Percentiles rank a stretch among this genome's conserved stretches.
Evolutionary conservation across 805 yeast species (phyloP).

Genomic region (Zygosaccharomyces rouxii): DNA sequence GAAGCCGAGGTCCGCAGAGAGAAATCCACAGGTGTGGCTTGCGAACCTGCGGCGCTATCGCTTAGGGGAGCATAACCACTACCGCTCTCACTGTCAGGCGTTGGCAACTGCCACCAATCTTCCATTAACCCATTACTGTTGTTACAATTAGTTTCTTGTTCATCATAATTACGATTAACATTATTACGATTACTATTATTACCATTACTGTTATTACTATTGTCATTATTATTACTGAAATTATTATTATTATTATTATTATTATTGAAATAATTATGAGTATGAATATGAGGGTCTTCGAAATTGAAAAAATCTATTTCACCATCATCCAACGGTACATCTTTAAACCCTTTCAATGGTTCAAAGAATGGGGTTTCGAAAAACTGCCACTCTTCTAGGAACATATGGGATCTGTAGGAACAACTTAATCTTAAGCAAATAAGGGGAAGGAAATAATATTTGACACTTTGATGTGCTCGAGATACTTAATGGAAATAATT

Average conservation of each 20-base stretch:
- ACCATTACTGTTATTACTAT: not conserved
- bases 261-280: not conserved
- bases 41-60: not conserved
- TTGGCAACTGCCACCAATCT: not conserved
- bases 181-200: not conserved
- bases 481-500: not conserved
- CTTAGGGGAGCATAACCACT: not conserved
- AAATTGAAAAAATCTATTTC: slow-evolving; percentile 1
- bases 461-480: not conserved
- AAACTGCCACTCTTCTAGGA: slow-evolving; percentile 4
- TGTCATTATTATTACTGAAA: not conserved
- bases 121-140: not conserved
- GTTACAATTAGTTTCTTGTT: not conserved
- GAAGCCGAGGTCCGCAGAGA: not conserved
- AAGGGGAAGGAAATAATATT: not conserved
- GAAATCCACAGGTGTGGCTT: not conserved
- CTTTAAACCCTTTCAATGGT: slow-evolving; percentile 2
- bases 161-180: not conserved
- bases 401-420: not conserved
- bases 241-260: not conserved
- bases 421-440: not conserved
- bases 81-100: not conserved
- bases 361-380: slow-evolving; percentile 2
- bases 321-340: slow-evolving; percentile 1
- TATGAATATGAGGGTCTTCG: not conserved